Evolutionary conservation across 2,329 filamentous ascomycete species (phyloP), one percentile per base, ranked within the genome.

Genomic region (Hymenoscyphus repandus): DNA sequence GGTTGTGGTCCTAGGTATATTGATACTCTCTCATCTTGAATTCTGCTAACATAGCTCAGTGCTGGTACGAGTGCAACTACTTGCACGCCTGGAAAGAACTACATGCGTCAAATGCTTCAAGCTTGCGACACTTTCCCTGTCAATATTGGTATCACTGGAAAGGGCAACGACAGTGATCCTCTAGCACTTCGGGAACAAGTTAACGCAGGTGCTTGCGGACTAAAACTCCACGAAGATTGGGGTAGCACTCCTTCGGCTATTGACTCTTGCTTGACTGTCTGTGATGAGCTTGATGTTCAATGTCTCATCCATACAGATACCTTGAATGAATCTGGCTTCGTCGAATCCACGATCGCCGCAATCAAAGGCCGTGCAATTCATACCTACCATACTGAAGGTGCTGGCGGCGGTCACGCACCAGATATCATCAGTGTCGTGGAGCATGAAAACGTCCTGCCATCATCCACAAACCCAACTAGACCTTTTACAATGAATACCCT

Each of bases 211-310:
- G 91, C 86, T 1, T 92, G 89, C 60, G 92, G 92, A 6, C 78
- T 97, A 53, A 97, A 97, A 69, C 76, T 97, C 6, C 92, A 97
- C 68, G 92, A 97, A 71, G 92, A 97, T 69, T 97, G 92, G 92
- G 92, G 92, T 47, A 83, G 80, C 18, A 96, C 92, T 1, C 92
- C 92, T 0, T 86, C 89, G 1, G 90, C 90, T 18, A 97, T 97
- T 64, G 91, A 97, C 68, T 78, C 86, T 1, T 96, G 92, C 64
- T 77, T 95, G 10, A 72, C 72, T 1, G 86, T 96, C 39, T 96
- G 91, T 67, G 92, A 97, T 62, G 86, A 95, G 65, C 80, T 89
- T 49, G 92, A 97, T 64, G 82, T 97, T 22, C 92, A 97, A 69
- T 95, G 88, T 58, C 81, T 96, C 58, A 95, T 97, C 62, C 92